Evolutionary conservation across 805 yeast genomes (phyloP).

Genomic region (Pachysolen tannophilus): DNA sequence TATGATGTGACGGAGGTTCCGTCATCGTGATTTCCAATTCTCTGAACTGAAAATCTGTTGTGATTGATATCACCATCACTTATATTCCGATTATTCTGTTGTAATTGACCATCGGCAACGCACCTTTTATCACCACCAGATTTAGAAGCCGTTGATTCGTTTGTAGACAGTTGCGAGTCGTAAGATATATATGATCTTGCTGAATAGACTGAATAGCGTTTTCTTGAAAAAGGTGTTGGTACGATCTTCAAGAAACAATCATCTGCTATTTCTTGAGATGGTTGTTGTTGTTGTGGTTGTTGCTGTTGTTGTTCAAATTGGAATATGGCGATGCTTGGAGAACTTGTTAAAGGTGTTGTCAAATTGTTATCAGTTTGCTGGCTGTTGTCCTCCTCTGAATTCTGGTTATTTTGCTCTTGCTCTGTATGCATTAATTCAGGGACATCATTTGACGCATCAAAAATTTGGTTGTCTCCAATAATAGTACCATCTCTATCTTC

Average conservation of each 20-base stretch:
- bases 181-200: slow-evolving; percentile 7
- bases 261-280: not conserved
- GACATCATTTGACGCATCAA: not conserved
- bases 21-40: slow-evolving; percentile 27
- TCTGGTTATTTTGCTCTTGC: not conserved
- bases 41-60: slow-evolving; percentile 17
- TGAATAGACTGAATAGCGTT: slow-evolving; percentile 3
- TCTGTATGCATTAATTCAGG: not conserved
- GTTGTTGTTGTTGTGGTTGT: no score
- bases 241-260: not conserved
- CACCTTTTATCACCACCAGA: no score
- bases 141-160: no score
- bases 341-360: not conserved
- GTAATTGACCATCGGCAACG: no score
- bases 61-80: slow-evolving; percentile 1
- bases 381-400: not conserved
- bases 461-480: not conserved
- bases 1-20: slow-evolving; percentile 43
- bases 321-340: not conserved
- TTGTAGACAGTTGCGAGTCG: slow-evolving; percentile 5
- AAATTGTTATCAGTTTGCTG: not conserved
- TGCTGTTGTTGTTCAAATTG: no score
- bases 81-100: no score
- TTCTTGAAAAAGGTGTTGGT: not conserved
- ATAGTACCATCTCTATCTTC: not conserved